Evolutionary conservation across 176 grass and related monocot species (phyloP).

Genomic region (bread wheat (Triticum aestivum)): DNA sequence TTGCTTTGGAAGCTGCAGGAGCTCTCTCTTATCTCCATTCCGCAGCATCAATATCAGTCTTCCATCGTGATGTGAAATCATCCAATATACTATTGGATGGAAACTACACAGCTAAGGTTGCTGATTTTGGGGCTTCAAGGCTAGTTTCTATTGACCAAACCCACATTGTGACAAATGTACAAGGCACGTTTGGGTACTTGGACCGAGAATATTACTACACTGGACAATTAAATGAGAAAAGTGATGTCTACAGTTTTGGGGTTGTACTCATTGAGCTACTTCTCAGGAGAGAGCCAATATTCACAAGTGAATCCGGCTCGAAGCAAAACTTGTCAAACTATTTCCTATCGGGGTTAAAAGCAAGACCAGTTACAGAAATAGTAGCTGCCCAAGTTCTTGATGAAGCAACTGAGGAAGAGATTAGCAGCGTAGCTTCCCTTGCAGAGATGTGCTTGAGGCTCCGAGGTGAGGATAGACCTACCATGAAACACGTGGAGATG

Average conservation of each 20-base stretch:
- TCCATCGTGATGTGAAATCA: no score
- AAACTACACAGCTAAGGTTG: no score
- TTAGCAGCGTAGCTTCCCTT: neutral
- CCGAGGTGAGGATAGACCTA: neutral
- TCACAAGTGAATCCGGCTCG: neutral
- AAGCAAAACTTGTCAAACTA: neutral
- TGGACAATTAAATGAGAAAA: neutral
- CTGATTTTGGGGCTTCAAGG: neutral
- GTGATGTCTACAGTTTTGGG: neutral
- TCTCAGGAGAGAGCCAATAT: neutral
- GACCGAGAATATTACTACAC: neutral
- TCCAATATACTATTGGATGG: no score
- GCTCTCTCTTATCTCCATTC: no score
- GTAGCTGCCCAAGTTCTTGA: neutral
- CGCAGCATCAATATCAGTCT: no score
- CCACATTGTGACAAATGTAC: neutral
- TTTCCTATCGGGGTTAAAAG: neutral
- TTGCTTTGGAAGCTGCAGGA: no score
- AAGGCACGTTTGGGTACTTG: neutral
- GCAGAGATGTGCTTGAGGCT: neutral
- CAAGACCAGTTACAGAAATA: neutral
- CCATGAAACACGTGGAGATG: neutral
- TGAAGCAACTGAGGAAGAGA: neutral
- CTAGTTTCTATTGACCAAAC: conserved; percentile 1
- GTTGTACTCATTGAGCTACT: neutral